phyloP scores from a whole-genome alignment of 768 basidiomycete species.

The Leccinellum luteum region DNA sequence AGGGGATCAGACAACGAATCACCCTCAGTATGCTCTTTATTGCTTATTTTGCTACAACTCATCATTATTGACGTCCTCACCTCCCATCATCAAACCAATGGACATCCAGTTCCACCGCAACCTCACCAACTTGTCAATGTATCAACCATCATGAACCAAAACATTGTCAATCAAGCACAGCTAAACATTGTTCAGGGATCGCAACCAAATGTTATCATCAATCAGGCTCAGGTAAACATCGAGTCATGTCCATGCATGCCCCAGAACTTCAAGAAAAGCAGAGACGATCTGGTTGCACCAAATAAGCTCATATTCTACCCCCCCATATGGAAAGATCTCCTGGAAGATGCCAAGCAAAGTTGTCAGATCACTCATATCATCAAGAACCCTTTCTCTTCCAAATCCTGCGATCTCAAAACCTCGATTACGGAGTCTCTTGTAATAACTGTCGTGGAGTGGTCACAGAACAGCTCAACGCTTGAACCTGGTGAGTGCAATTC shows the following conservation, averaged over 20 bases:
- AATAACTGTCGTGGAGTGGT: background rate
- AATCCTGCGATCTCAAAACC: background rate
- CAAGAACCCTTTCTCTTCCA: background rate
- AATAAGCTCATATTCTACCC: background rate
- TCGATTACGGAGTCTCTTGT: background rate
- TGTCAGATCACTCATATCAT: background rate
- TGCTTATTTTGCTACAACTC: background rate
- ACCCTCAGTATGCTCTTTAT: background rate
- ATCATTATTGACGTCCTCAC: background rate
- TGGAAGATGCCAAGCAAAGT: background rate
- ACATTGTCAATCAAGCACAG: background rate
- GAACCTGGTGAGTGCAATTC: background rate
- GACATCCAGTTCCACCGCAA: background rate
- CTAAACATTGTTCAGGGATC: background rate
- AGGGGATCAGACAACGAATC: too few species aligned
- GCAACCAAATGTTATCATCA: background rate
- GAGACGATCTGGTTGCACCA: background rate
- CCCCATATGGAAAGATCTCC: background rate
- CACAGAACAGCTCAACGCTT: background rate
- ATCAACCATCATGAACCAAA: background rate
- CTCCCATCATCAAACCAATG: background rate
- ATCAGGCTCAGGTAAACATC: background rate
- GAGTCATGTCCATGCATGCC: background rate
- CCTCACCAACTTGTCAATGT: background rate
- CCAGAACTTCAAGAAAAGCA: background rate